A percentile compares a stretch with the other conserved stretches of the same genome.
These are phyloP conservation scores for Glycine soja DNA, from an alignment of 306 rosid species.

Conservation along the genomic window DNA sequence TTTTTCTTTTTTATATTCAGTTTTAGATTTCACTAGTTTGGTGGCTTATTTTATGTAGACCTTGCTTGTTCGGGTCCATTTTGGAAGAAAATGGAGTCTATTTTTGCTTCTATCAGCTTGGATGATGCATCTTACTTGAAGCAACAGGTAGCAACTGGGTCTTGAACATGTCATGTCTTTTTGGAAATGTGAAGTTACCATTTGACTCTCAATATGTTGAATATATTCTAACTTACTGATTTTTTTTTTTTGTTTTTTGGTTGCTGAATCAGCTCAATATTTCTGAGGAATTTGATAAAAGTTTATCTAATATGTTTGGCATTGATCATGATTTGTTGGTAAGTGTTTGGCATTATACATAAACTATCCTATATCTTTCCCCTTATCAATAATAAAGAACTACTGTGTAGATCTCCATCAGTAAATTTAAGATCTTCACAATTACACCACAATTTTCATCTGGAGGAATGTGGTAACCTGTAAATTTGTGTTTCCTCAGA, in stretches of 20 bases:
- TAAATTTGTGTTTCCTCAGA: slow-evolving; percentile 54
- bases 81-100: slow-evolving; percentile 79
- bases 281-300: slow-evolving; percentile 70
- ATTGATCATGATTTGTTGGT: slow-evolving; percentile 67
- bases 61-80: slow-evolving; percentile 76
- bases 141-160: slow-evolving; percentile 71
- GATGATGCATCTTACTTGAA: slow-evolving; percentile 77
- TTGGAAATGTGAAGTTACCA: slow-evolving; percentile 15
- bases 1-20: slow-evolving; percentile 22
- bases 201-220: slow-evolving; percentile 35
- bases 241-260: slow-evolving; percentile 7
- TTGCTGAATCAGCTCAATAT: slow-evolving; percentile 67
- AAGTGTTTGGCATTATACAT: slow-evolving; percentile 43
- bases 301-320: slow-evolving; percentile 67
- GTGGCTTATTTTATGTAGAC: slow-evolving; percentile 56
- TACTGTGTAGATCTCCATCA: slow-evolving; percentile 15
- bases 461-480: slow-evolving; percentile 34
- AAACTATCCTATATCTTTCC: slow-evolving; percentile 35
- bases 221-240: slow-evolving; percentile 43
- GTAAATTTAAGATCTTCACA: slow-evolving; percentile 38
- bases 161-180: slow-evolving; percentile 29
- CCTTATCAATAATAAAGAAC: slow-evolving; percentile 22
- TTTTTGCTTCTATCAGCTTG: slow-evolving; percentile 69
- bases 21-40: slow-evolving; percentile 45
- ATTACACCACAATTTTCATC: slow-evolving; percentile 26